Conservation (phyloP, 768 basidiomycete genomes). For the Lentinus brumalis region DNA sequence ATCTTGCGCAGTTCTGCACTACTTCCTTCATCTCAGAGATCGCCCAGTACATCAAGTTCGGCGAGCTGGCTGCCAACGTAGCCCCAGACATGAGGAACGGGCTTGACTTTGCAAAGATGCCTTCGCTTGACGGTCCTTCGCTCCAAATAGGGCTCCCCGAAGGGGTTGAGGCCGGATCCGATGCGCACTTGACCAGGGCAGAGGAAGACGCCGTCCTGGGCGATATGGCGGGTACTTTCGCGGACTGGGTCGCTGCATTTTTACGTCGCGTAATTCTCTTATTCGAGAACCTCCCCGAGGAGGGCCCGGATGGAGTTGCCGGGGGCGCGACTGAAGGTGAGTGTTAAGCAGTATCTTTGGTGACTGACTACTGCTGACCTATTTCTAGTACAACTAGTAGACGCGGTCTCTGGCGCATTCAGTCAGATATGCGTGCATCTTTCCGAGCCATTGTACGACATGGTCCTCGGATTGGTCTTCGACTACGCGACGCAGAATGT, state of each 20-base stretch:
- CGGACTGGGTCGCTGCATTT: conserved; percentile 84
- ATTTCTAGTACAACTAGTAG: conserved; percentile 65
- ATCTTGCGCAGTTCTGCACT: conserved; percentile 59
- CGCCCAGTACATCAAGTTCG: conserved; percentile 74
- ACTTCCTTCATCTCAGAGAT: conserved; percentile 75
- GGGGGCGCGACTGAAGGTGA: conserved; percentile 68
- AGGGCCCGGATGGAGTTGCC: conserved; percentile 63
- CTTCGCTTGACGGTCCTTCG: conserved; percentile 27
- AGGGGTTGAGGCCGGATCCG: conserved; percentile 42
- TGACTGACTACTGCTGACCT: background rate
- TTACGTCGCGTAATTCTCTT: conserved; percentile 77
- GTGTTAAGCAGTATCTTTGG: background rate
- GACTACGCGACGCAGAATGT: conserved; percentile 82
- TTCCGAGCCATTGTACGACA: conserved; percentile 73
- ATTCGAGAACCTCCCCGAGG: conserved; percentile 85
- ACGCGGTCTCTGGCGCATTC: conserved; percentile 75
- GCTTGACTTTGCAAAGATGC: conserved; percentile 19
- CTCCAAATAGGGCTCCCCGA: conserved; percentile 37
- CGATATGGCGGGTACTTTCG: conserved; percentile 73
- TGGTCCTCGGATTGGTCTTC: conserved; percentile 80
- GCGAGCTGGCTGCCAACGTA: conserved; percentile 51
- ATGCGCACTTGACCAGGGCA: conserved; percentile 48
- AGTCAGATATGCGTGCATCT: conserved; percentile 77
- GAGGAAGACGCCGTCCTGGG: conserved; percentile 74
- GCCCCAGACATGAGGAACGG: conserved; percentile 23